phyloP scores from a whole-genome alignment of 441 rosid species.

The Erysimum pusillum region DNA sequence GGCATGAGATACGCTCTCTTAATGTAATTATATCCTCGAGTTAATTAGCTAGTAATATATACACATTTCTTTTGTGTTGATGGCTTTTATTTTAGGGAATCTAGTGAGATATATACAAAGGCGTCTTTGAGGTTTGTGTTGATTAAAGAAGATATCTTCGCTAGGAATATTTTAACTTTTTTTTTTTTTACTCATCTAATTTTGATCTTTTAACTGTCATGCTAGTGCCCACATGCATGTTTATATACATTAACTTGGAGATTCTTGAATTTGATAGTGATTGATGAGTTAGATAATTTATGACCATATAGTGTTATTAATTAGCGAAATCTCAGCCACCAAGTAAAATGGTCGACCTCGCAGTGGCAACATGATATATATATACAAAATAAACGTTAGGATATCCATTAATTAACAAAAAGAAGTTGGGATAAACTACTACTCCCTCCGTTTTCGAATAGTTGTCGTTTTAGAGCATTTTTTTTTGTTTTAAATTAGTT shows the following conservation, averaged over 20 bases:
- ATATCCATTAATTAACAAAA: not conserved
- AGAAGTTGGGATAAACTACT: too few species aligned
- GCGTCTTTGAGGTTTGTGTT: slow-evolving; percentile 20
- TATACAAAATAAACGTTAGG: not conserved
- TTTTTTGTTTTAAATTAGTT: too few species aligned
- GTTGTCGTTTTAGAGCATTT: too few species aligned
- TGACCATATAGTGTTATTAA: not conserved
- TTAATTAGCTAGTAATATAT: slow-evolving; percentile 15
- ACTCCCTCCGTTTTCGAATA: too few species aligned
- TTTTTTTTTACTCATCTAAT: not conserved
- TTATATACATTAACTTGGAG: not conserved
- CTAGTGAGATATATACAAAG: slow-evolving; percentile 28
- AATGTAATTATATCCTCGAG: slow-evolving; percentile 46
- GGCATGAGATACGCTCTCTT: slow-evolving; percentile 93
- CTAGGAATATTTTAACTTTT: slow-evolving; percentile 9
- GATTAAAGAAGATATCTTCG: slow-evolving; percentile 8
- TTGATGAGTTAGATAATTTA: slow-evolving; percentile 1
- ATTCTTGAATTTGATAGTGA: slow-evolving; percentile 7
- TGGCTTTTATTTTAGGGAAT: slow-evolving; percentile 24
- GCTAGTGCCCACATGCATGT: not conserved
- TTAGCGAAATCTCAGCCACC: not conserved
- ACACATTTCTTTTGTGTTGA: slow-evolving; percentile 26
- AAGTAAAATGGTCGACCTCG: not conserved
- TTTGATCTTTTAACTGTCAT: not conserved
- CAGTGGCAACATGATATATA: slow-evolving; percentile 6